These are phyloP conservation scores for Clarireedia homoeocarpa DNA, from an alignment of 2,329 filamentous ascomycete genomes.

Conservation along the genomic window DNA sequence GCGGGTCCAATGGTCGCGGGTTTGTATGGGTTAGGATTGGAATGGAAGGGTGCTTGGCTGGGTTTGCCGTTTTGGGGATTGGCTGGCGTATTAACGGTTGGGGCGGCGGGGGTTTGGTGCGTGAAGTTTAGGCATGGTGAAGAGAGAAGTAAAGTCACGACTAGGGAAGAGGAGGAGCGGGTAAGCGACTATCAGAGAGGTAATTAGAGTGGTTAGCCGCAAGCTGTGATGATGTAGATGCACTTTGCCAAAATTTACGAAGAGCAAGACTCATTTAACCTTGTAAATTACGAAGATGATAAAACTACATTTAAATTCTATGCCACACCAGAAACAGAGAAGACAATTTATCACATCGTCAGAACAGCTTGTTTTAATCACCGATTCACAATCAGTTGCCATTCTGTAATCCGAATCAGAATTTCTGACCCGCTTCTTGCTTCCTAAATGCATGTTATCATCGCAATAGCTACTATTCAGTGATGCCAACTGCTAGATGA, in stretches of 20 bases:
- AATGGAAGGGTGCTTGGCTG: slow-evolving; percentile 16
- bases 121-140: background rate
- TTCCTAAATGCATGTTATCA: too few species aligned
- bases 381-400: too few species aligned
- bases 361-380: too few species aligned
- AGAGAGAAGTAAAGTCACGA: background rate
- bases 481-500: too few species aligned
- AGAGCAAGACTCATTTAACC: too few species aligned
- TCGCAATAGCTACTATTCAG: too few species aligned
- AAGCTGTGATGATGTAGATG: background rate
- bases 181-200: background rate
- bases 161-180: background rate
- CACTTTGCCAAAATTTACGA: background rate
- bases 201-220: background rate
- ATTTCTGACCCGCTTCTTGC: too few species aligned
- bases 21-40: slow-evolving; percentile 22
- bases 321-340: too few species aligned
- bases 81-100: background rate
- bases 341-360: too few species aligned
- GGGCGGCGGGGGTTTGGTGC: background rate
- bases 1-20: slow-evolving; percentile 20
- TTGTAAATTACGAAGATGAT: too few species aligned
- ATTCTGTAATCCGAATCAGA: too few species aligned
- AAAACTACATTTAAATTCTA: too few species aligned
- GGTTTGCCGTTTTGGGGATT: slow-evolving; percentile 23